Conservation (phyloP, 768 basidiomycete species). For the Sarcodon sp. region DNA sequence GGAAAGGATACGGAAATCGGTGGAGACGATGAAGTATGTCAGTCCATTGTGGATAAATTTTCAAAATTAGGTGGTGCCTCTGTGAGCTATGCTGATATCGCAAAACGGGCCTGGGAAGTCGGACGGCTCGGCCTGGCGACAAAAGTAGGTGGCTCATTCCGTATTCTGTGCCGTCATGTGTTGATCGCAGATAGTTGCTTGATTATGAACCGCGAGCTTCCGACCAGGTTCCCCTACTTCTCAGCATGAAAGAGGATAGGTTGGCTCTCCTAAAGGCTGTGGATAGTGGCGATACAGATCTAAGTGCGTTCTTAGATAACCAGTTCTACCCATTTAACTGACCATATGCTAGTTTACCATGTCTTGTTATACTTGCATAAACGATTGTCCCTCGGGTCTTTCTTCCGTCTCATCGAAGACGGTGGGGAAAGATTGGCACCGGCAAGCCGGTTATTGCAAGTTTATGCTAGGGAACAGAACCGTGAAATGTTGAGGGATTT, state of each 20-base stretch:
- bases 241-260: conserved; percentile 91
- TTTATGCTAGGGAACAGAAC: conserved; percentile 85
- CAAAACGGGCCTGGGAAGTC: conserved; percentile 84
- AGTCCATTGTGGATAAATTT: conserved; percentile 82
- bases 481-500: conserved; percentile 89
- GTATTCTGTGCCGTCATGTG: not conserved
- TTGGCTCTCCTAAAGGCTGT: conserved; percentile 82
- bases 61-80: conserved; percentile 62
- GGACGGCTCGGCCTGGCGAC: conserved; percentile 74
- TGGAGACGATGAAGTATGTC: conserved; percentile 71
- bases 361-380: conserved; percentile 83
- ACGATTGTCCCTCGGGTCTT: conserved; percentile 72
- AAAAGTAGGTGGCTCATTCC: conserved; percentile 34
- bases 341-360: conserved; percentile 59
- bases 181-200: conserved; percentile 43
- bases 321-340: not conserved
- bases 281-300: conserved; percentile 90
- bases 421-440: conserved; percentile 62
- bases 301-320: conserved; percentile 38
- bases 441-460: conserved; percentile 74
- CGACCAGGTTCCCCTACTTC: conserved; percentile 86
- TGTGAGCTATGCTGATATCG: conserved; percentile 92
- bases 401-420: conserved; percentile 92
- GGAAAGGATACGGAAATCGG: conserved; percentile 41
- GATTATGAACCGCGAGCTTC: conserved; percentile 82